Percentiles rank a stretch among this genome's conserved stretches.
phyloP scores from a whole-genome alignment of 2,329 filamentous ascomycete species.

The Juglanconis sp. region DNA sequence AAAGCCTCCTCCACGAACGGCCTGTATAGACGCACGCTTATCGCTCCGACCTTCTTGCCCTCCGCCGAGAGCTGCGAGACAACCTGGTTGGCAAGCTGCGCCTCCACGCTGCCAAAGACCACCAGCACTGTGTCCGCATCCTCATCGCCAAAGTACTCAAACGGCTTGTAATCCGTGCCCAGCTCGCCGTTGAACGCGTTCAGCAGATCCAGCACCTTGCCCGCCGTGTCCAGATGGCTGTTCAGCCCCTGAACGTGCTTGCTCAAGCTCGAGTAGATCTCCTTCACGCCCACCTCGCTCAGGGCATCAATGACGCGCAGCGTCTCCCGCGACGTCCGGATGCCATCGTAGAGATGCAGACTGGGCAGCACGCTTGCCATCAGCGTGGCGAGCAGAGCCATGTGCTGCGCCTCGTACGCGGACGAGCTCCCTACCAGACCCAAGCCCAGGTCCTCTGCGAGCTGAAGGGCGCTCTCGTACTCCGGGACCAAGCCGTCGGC shows the following conservation, averaged over 20 bases:
- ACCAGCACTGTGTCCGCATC: slow-evolving; percentile 80
- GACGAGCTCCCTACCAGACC: slow-evolving; percentile 82
- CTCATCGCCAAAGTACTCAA: slow-evolving; percentile 88
- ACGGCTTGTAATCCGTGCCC: slow-evolving; percentile 86
- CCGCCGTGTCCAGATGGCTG: slow-evolving; percentile 69
- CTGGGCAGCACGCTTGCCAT: slow-evolving; percentile 70
- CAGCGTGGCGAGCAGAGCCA: slow-evolving; percentile 72
- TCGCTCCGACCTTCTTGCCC: slow-evolving; percentile 76
- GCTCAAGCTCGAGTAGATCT: slow-evolving; percentile 63
- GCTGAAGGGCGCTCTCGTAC: slow-evolving; percentile 74
- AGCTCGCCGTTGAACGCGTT: slow-evolving; percentile 83
- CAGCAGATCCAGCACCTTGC: slow-evolving; percentile 66
- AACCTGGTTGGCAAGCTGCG: slow-evolving; percentile 80
- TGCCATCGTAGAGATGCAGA: slow-evolving; percentile 75
- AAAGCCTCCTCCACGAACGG: slow-evolving; percentile 96
- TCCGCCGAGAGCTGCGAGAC: slow-evolving; percentile 67
- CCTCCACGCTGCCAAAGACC: slow-evolving; percentile 88
- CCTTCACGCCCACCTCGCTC: slow-evolving; percentile 59
- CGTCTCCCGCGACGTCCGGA: slow-evolving; percentile 69
- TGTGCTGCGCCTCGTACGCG: slow-evolving; percentile 89
- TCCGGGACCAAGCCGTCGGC: slow-evolving; percentile 75
- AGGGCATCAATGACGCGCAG: slow-evolving; percentile 69
- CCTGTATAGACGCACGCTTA: slow-evolving; percentile 90
- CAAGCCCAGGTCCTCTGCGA: slow-evolving; percentile 87
- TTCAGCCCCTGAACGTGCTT: slow-evolving; percentile 57